phyloP scores from a whole-genome alignment of 305 asterid species.

The Withania somnifera region DNA sequence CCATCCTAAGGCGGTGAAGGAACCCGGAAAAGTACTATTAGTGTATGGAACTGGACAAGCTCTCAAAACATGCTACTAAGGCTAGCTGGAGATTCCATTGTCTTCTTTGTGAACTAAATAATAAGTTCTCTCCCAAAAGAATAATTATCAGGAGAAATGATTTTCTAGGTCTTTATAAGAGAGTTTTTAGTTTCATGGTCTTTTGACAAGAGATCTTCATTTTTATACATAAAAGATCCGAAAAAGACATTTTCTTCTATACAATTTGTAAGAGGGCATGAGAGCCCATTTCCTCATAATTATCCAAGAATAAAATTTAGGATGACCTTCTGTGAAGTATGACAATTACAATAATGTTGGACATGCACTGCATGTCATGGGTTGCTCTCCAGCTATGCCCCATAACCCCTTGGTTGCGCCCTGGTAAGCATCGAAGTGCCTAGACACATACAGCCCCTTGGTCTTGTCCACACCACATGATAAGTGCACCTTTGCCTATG shows the following conservation, averaged over 20 bases:
- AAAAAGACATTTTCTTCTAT: too few species aligned
- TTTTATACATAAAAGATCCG: too few species aligned
- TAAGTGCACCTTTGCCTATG: not conserved
- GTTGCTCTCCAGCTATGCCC: not conserved
- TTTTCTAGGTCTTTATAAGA: too few species aligned
- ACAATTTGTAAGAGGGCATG: too few species aligned
- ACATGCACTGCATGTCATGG: not conserved
- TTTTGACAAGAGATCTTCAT: too few species aligned
- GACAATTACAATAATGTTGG: not conserved
- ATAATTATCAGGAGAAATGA: too few species aligned
- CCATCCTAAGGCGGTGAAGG: not conserved
- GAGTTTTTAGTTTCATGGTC: too few species aligned
- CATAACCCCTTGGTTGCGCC: not conserved
- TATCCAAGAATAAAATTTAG: not conserved
- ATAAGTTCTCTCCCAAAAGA: not conserved
- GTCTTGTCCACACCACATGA: not conserved
- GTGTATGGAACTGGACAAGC: not conserved
- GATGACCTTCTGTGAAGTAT: not conserved
- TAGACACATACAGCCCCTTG: not conserved
- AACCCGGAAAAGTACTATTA: not conserved
- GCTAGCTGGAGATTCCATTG: not conserved
- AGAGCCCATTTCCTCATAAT: too few species aligned
- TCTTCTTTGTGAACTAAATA: not conserved
- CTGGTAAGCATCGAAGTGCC: not conserved
- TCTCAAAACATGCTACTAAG: not conserved